Base-by-base conservation (phyloP, 805 yeast genomes). In the Kluyveromyces dobzhanskii region DNA sequence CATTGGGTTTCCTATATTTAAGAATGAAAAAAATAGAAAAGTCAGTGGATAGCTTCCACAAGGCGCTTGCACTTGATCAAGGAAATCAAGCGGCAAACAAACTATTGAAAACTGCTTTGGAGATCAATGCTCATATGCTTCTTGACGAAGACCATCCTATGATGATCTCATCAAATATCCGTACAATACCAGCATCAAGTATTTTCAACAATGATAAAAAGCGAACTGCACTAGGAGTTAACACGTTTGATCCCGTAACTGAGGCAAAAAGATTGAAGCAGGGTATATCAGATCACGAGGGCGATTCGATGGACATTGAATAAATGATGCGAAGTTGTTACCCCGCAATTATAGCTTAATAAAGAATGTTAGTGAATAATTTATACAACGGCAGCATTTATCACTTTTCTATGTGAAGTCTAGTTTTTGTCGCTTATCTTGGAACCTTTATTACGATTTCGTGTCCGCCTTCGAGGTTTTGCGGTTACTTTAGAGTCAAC, bases 21-120 rank as follows among this genome's bases (percentile, higher is more conserved):
- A 85, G 83, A 51, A 63, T 75, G 45, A 84, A 84, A 2, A 69
- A 79, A 39, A 50, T 69, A 17, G 66, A 69, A 37, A 76, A 75
- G 46, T 90, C 97, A 0, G 78, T 90, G 28, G 83, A 80, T 45
- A 68, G 73, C 23, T 65, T 92, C 38, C 96, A 90, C 56, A 78
- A 75, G 49, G 90, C 96, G 0, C 65, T 92, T 39, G 83, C 94
- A 0, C 62, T 88, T 3, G 62, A 76, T 8, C 88, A 95, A 1
- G 72, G 77, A 30, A 95, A 90, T 56, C 82, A 90, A 0, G 81
- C 87, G 13, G 92, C 97, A 0, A 67, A 76, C 9, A 97, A 90
- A 51, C 61, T 92, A 33, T 64, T 92, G 43, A 76, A 76, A 47
- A 72, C 94, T 45, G 96, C 97, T 3, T 62, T 82, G 36, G 87